These are phyloP conservation scores for Obelidium mucronatum DNA, from an alignment of 192 early-diverging fungal species.

Conservation along the genomic window DNA sequence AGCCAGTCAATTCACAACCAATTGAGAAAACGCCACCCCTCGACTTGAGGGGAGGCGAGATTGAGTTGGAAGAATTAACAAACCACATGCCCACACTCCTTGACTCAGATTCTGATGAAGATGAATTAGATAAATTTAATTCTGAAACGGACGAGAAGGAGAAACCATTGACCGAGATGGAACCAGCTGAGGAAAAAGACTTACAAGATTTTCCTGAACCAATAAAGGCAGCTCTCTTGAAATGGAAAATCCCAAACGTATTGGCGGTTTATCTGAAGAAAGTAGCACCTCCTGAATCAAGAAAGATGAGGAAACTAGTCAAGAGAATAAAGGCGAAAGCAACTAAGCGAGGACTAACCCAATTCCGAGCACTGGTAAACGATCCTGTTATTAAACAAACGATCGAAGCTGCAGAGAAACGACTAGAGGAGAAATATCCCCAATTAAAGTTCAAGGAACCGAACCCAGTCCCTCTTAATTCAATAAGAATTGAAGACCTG, in stretches of 20 bases:
- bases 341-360: too few species aligned
- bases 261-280: too few species aligned
- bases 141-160: not conserved
- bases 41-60: too few species aligned
- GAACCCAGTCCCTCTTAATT: not conserved
- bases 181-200: too few species aligned
- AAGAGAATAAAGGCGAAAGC: too few species aligned
- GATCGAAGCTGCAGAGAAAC: not conserved
- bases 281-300: too few species aligned
- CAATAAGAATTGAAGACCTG: slow-evolving; percentile 6
- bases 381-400: not conserved
- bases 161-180: not conserved
- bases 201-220: not conserved
- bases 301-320: too few species aligned
- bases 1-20: not conserved
- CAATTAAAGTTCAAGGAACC: too few species aligned
- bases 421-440: not conserved
- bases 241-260: slow-evolving; percentile 6
- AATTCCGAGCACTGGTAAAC: not conserved
- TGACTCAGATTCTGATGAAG: slow-evolving; percentile 15
- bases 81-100: not conserved
- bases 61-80: too few species aligned
- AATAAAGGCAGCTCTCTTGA: not conserved
- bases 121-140: too few species aligned
- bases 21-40: too few species aligned